These are phyloP conservation scores for Cydonia oblonga DNA, from an alignment of 331 rosid species.

Conservation along the genomic window DNA sequence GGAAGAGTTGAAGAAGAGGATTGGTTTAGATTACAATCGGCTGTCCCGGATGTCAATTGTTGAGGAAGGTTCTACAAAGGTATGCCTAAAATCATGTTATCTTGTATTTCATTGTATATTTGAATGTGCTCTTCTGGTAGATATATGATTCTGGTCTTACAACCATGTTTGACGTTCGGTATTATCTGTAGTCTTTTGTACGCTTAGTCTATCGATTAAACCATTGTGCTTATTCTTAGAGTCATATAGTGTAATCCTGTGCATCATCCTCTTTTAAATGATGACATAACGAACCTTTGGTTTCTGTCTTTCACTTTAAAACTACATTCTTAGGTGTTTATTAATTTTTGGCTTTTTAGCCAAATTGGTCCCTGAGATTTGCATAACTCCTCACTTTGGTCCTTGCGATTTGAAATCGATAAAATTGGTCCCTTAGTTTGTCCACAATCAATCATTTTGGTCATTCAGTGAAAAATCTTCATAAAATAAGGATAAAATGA, in stretches of 20 bases:
- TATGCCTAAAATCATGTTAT: conserved; percentile 15
- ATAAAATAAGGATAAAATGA: too few relatives aligned
- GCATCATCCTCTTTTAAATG: neutral
- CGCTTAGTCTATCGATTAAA: conserved; percentile 7
- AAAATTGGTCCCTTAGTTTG: too few relatives aligned
- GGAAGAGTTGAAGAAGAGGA: conserved; percentile 63
- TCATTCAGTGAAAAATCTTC: too few relatives aligned
- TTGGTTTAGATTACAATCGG: conserved; percentile 54
- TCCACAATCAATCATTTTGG: too few relatives aligned
- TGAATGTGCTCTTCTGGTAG: neutral
- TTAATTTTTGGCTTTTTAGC: too few relatives aligned
- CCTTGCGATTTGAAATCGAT: too few relatives aligned
- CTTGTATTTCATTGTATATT: neutral
- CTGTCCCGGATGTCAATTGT: conserved; percentile 64
- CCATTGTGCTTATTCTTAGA: conserved; percentile 1
- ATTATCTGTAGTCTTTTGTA: neutral
- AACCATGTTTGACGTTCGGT: neutral
- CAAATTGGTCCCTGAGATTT: too few relatives aligned
- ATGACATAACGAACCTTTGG: neutral
- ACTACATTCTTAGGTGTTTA: neutral
- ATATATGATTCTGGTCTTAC: neutral
- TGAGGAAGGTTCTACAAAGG: conserved; percentile 69
- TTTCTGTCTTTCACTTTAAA: neutral
- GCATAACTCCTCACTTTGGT: too few relatives aligned
- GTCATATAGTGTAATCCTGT: neutral